A percentile compares a stretch with the other conserved stretches of the same genome.
Evolutionary conservation across 2,329 filamentous ascomycete species (phyloP).

Genomic region (Arthrobotrys sinensis): DNA sequence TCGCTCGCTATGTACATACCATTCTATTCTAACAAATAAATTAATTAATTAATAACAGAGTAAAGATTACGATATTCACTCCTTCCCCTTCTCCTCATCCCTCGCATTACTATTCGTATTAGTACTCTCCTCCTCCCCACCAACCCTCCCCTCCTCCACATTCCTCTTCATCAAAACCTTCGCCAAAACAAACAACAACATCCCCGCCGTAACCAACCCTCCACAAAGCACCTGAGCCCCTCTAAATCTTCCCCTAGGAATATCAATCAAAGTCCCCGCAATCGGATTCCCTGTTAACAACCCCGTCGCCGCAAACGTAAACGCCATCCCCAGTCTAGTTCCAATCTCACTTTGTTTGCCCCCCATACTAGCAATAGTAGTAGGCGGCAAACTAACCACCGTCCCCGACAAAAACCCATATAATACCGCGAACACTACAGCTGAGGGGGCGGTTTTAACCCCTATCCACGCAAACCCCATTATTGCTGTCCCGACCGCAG

Average conservation of each 20-base stretch:
- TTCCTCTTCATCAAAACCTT: slow-evolving; percentile 25
- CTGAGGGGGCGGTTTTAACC: slow-evolving; percentile 66
- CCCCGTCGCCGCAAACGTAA: slow-evolving; percentile 50
- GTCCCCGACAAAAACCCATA: slow-evolving; percentile 71
- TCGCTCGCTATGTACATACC: slow-evolving; percentile 16
- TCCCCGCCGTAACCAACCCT: slow-evolving; percentile 34
- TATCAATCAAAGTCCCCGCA: slow-evolving; percentile 54
- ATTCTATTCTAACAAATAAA: slow-evolving; percentile 10
- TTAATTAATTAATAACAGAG: not conserved
- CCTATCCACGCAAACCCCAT: slow-evolving; percentile 69
- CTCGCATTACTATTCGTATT: not conserved
- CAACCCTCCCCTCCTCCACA: not conserved
- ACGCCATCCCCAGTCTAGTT: slow-evolving; percentile 56
- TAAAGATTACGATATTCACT: not conserved
- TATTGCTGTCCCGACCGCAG: slow-evolving; percentile 67
- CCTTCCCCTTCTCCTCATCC: not conserved
- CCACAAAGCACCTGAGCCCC: slow-evolving; percentile 56
- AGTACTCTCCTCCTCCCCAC: not conserved
- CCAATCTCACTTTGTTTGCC: slow-evolving; percentile 50
- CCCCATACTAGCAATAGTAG: slow-evolving; percentile 68
- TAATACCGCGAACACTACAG: slow-evolving; percentile 69
- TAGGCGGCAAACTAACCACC: slow-evolving; percentile 69
- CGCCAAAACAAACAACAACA: slow-evolving; percentile 33
- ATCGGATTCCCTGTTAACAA: slow-evolving; percentile 58
- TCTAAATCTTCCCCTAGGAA: slow-evolving; percentile 47